Evolutionary conservation across 371 early-diverging fungal species (phyloP), one percentile per base, ranked within the genome.

Genomic region (Apophysomyces trapeziformis): DNA sequence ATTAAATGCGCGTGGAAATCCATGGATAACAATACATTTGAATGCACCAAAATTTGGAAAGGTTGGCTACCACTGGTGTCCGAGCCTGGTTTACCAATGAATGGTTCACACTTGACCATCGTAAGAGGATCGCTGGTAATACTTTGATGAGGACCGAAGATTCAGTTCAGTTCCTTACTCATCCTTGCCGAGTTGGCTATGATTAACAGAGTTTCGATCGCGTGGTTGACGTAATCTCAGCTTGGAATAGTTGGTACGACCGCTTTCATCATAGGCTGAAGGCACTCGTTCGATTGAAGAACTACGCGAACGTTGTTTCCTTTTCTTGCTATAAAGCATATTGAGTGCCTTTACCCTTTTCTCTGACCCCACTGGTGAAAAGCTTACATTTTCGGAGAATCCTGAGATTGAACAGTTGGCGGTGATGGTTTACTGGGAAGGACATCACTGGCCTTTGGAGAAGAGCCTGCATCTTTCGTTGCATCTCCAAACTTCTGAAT

Each of bases 1-100:
- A 93, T 90, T 68, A 95, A 69, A 66, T 94, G 95, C 7, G 95
- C 87, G 72, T 95, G 95, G 65, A 95, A 89, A 78, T 95, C 95
- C 93, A 95, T 94, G 7, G 88, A 84, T 13, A 93, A 62, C 62
- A 91, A 77, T 0, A 90, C 94, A 67, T 90, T 89, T n/a, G 90
- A 89, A 57, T 90, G 87, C 11, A 92, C 90, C 7, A 68, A 68
- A 8, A 93, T 79, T 18, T 78, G 75, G 76, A 94, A 95, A 0
- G 95, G 95, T 72, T 95, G 95, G 54, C 88, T 75, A 13, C 91
- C 92, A 1, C 71, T 65, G 13, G 76, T 70, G 5, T 87, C 87
- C 2, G 91, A 90, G 13, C 87, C 88, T 11, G 93, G 92, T 38
- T 79, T 80, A 13, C 91, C 92, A 26, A 68, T 78, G 68, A 92